Base-by-base conservation (phyloP, 2,329 filamentous ascomycete species). In the Raffaelea ambrosiae region DNA sequence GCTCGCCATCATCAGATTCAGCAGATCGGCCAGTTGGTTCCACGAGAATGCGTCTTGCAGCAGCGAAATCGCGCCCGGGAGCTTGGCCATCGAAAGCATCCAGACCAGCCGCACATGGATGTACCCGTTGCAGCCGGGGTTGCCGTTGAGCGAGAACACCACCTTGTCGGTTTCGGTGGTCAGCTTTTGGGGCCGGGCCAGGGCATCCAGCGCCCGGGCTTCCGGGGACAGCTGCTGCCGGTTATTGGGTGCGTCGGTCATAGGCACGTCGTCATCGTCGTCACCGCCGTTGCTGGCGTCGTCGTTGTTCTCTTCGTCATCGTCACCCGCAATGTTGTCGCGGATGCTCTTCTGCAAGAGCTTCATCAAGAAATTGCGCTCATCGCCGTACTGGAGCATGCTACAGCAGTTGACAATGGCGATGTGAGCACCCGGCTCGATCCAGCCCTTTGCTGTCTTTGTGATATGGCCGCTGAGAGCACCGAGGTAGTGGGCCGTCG, bases 31-130 rank as follows among this genome's bases (percentile, higher is more conserved):
- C 47, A 68, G 56, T 0, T 67, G 51, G 3, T 61, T 59, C 59
- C 71, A 73, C 0, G 69, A 57, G n/a, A 66, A 66, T 13, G 54
- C 50, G 3, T 50, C n/a, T 39, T 74, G 71, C 3, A 78, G 59
- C 18, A 66, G 61, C 14, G 49, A 58, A 62, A 73, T 73, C 0
- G 70, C 73, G 1, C 59, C 58, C 0, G 67, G 67, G 5, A 62
- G 63, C 8, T 60, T 59, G 1, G 66, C 63, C 42, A 81, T 59
- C 22, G 72, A 66, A 3, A 63, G 57, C 8, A 86, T 58, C 54
- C 84, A 86, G 0, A 77, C 73, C 22, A 88, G 64, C 4, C 74
- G 72, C 0, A 79, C 72, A 53, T 87, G 82, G 0, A 84, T 57
- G 56, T 79, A 84, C 0, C 81, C 73, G 2, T 85, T 65, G 3